A percentile compares a stretch with the other conserved stretches of the same genome.
Conservation (phyloP, 805 yeast genomes). For the Maudiozyma turicensis region DNA sequence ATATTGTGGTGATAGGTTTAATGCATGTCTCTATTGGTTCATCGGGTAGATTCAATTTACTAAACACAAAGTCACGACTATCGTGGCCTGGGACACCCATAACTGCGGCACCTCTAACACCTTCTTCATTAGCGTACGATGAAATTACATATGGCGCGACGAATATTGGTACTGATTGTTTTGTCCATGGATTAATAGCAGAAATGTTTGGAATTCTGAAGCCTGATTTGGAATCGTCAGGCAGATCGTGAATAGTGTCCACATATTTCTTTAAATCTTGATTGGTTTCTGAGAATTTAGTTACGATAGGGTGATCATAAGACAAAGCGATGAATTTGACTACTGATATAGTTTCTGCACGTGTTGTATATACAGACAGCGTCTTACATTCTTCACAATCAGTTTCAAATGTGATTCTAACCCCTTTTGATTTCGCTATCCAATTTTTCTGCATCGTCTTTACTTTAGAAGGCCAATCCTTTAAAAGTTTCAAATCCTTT, state of each 20-base stretch:
- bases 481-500: conserved; percentile 50
- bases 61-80: conserved; percentile 69
- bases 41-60: conserved; percentile 52
- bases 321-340: conserved; percentile 80
- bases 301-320: conserved; percentile 54
- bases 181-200: conserved; percentile 51
- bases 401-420: conserved; percentile 47
- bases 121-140: conserved; percentile 46
- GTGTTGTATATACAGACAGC: conserved; percentile 66
- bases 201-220: conserved; percentile 36
- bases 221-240: conserved; percentile 52
- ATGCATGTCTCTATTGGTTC: conserved; percentile 36
- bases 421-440: conserved; percentile 86
- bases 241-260: conserved; percentile 25
- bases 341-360: conserved; percentile 80
- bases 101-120: conserved; percentile 63
- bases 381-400: conserved; percentile 15
- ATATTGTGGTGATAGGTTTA: conserved; percentile 17
- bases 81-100: conserved; percentile 99
- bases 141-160: conserved; percentile 87
- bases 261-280: conserved; percentile 39
- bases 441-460: conserved; percentile 86
- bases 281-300: conserved; percentile 32
- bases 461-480: conserved; percentile 83
- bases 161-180: conserved; percentile 54